Evolutionary conservation across 148 eudicot genomes (phyloP), one percentile per base, ranked within the genome.

Genomic region (Vaccinium darrowii): DNA sequence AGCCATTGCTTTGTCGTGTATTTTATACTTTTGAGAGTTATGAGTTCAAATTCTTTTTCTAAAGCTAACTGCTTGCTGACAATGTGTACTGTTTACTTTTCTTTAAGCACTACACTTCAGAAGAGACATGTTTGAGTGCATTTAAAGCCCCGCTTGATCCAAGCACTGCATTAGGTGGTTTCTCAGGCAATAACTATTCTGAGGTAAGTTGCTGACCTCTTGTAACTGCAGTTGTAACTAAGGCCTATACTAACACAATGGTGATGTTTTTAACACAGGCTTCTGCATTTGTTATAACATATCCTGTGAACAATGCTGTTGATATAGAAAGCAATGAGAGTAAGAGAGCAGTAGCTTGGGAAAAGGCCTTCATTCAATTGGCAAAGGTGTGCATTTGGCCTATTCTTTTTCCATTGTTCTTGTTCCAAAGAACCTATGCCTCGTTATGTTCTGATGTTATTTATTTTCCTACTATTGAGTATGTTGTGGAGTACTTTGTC

Each of bases 111-210:
- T 95, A 89, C 88, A 87, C 93, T 23, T 90, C 96, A 76, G 93
- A 91, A n/a, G 95, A 91, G 21, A 79, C 90, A 52, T 97, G 99
- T 87, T 85, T 92, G 88, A 95, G 98, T 89, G 98, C 99, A 78
- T 97, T 97, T 88, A 93, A 94, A 92, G 99, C 90, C 47, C 99
- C 99, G 27, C 94, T 97, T 86, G 99, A 97, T 91, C 99, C 99
- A 69, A 93, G 94, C 92, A 95, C 98, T 19, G 94, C 94, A 43
- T 84, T 97, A 69, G 99, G 99, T 75, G 99, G 99, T 89, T 97
- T 91, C 88, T 90, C 97, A 69, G 95, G 96, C 69, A 95, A 92
- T 86, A 95, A 93, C 88, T 97, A 91, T 91, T 89, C 94, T 16
- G 98, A 95, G 98, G 99, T 97, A 92, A 69, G 85, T 88, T 82